Conservation (phyloP, 495 filamentous ascomycete genomes). For the Xanthoparmelia taractica region DNA sequence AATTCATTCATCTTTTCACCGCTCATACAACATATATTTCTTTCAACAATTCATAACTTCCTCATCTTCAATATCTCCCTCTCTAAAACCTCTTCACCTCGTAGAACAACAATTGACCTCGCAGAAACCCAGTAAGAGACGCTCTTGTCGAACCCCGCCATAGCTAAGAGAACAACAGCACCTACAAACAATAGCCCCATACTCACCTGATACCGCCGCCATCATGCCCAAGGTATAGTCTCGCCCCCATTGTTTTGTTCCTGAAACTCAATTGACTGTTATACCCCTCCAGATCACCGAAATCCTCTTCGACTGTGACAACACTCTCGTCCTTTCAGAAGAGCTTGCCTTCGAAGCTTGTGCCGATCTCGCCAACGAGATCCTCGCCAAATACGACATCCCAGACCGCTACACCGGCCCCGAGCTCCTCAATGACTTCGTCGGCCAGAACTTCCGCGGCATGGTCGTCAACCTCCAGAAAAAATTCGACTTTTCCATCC, state of each 20-base stretch:
- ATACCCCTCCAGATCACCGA: constrained; percentile 53
- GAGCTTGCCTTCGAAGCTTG: constrained; percentile 89
- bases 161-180: neutral
- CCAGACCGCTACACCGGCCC: constrained; percentile 70
- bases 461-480: constrained; percentile 71
- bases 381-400: constrained; percentile 60
- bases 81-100: neutral
- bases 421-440: constrained; percentile 76
- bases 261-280: constrained; percentile 8
- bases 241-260: neutral
- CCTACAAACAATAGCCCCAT: neutral
- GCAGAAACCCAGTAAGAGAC: neutral
- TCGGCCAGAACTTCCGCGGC: constrained; percentile 93
- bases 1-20: neutral
- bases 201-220: constrained; percentile 1
- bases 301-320: constrained; percentile 95
- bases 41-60: neutral
- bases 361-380: constrained; percentile 86
- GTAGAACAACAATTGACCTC: constrained; percentile 5
- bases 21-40: neutral
- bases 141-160: neutral
- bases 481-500: constrained; percentile 67
- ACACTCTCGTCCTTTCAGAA: constrained; percentile 92
- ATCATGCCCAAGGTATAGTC: constrained; percentile 42
- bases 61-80: neutral